phyloP scores from a whole-genome alignment of 495 filamentous ascomycete species.

The Alectoria sarmentosa region DNA sequence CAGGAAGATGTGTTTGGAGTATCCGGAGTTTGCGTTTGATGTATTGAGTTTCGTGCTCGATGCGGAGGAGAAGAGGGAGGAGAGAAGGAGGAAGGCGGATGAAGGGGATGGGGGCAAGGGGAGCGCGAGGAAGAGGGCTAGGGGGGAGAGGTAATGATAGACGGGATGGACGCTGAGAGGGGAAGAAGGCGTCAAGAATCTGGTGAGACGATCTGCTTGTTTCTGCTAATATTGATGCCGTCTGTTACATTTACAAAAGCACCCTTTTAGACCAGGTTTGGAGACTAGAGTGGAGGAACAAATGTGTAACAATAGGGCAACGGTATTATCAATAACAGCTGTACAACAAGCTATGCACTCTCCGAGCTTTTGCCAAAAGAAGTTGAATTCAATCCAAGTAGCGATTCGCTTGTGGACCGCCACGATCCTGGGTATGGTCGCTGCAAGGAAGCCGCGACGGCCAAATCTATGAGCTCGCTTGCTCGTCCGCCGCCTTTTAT shows the following conservation, averaged over 20 bases:
- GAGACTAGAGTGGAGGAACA: background rate
- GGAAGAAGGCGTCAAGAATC: background rate
- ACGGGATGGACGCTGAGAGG: background rate
- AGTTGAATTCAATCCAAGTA: background rate
- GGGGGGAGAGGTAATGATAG: constrained; percentile 18
- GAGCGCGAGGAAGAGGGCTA: constrained; percentile 40
- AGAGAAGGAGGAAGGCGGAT: constrained; percentile 30
- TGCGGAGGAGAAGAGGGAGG: constrained; percentile 51
- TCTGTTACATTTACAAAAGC: background rate
- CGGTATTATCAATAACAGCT: background rate
- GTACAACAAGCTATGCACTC: background rate
- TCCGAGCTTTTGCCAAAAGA: background rate
- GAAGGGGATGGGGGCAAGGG: constrained; percentile 27
- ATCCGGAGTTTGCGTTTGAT: constrained; percentile 85
- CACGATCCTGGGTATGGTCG: background rate
- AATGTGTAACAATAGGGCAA: background rate
- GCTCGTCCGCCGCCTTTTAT: background rate
- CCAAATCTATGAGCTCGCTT: background rate
- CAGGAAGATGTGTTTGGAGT: constrained; percentile 73
- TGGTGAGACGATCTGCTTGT: background rate
- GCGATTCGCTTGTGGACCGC: background rate
- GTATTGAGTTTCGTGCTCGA: constrained; percentile 68
- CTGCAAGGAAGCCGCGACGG: background rate
- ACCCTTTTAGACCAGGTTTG: background rate
- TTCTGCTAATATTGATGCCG: background rate